Conservation (phyloP, 306 rosid genomes). For the Trifolium subterraneum region DNA sequence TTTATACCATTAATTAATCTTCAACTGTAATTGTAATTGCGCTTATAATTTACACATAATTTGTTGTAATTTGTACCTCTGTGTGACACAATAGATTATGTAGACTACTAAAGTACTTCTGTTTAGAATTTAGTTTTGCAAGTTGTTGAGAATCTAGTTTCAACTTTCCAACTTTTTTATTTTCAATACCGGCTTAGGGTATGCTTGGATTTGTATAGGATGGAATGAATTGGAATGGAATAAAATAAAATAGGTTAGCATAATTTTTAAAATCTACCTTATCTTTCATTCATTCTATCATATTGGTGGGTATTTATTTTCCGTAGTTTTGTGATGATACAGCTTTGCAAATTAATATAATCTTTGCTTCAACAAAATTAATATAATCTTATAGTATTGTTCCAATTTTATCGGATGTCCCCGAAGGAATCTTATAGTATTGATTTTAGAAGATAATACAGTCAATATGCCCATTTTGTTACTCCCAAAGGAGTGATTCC, state of each 20-base stretch:
- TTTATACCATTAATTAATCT: slow-evolving; percentile 53
- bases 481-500: no score
- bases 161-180: slow-evolving; percentile 22
- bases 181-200: slow-evolving; percentile 4
- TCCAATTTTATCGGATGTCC: no score
- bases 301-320: no score
- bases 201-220: neutral
- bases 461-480: no score
- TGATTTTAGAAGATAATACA: no score
- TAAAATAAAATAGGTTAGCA: no score
- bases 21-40: slow-evolving; percentile 57
- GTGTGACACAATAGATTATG: slow-evolving; percentile 32
- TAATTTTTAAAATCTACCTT: no score
- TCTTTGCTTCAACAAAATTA: no score
- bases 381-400: no score
- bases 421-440: no score
- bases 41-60: slow-evolving; percentile 36
- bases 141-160: slow-evolving; percentile 33
- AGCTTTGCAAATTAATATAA: neutral
- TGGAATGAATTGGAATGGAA: no score
- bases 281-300: no score
- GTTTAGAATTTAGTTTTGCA: slow-evolving; percentile 21
- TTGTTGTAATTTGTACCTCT: slow-evolving; percentile 40
- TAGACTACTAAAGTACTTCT: slow-evolving; percentile 40
- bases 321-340: neutral